Base-by-base conservation (phyloP, 495 filamentous ascomycete species). In the Margaritispora aquatica region DNA sequence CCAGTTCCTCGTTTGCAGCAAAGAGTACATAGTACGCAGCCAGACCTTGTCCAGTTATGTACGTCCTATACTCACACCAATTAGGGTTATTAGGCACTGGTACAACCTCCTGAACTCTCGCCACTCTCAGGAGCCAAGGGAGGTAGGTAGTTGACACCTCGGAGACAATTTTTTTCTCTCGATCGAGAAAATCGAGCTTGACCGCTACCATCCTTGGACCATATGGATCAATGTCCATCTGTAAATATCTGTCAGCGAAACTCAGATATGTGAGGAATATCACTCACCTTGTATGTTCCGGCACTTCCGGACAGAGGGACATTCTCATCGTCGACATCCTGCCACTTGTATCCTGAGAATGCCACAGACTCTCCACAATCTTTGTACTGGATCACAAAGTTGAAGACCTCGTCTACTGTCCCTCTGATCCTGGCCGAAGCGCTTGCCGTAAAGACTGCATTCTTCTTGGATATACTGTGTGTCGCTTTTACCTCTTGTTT, bases 391-490 rank as follows among this genome's bases (percentile, higher is more conserved):
- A 51, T 22, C 15, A 63, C n/a, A 2, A 44, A 41, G 5, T 51
- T 26, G n/a, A 57, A 59, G 36, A 63, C 61, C 9, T 63, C 56
- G 22, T 63, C 61, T 24, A 52, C 61, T 21, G 38, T 47, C 10
- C 47, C 56, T 19, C 29, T 55, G 51, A 63, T 63, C 21, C 36
- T 63, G 13, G 38, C 24, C 0, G 61, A 63, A 2, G 38, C 52
- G 26, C 51, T 44, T 5, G 51, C 58, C 15, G 56, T 51, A 24
- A 63, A 2, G 15, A 63, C 52, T 24, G 31, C 61, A 26, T 63
- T 56, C 23, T 56, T 52, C 5, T 24, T 8, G 8, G 61, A 34
- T 23, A 63, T 59, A n/a, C 20, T 29, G 20, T 55, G 61, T 20
- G 61, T 59, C 36, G 27, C 21, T 1, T 55, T 44, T 10, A 58